Evolutionary conservation across 768 basidiomycete species (phyloP), one percentile per base, ranked within the genome.

Genomic region (Sporobolomyces pararoseus): DNA sequence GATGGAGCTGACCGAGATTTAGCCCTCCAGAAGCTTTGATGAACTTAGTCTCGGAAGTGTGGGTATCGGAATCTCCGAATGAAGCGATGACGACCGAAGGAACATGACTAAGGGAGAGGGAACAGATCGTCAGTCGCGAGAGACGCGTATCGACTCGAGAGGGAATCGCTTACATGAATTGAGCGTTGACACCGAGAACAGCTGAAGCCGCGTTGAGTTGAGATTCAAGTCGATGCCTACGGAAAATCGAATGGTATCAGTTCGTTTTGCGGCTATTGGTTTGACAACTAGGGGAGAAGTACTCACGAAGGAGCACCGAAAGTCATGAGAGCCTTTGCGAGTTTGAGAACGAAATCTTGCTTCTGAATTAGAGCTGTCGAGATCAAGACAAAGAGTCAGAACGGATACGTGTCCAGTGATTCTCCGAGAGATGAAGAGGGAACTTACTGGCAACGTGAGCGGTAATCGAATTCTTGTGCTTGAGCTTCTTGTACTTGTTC

Each of bases 171-270:
- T 7, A 68, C 67, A 95, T 88, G 78, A 93, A 94, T 78, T 94
- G 90, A 52, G 91, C 90, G 78, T 91, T 87, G 63, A 96, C 86
- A 76, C 93, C 91, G 23, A 97, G 86, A 61, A 93, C 91, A 21
- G 87, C 84, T 0, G 93, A 90, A 12, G 90, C 90, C 14, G 92
- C 89, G 37, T 88, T 83, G 46, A 97, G 86, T 78, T 96, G 93
- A 3, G 91, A 88, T 80, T 95, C 92, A 68, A 97, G 89, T 37
- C 94, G 86, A 80, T 97, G 94, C n/a, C 81, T 81, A 0, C 80
- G n/a, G 80, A 23, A 61, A 44, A 1, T 4, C 31, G 29, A 52
- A 12, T 42, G 17, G 39, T 9, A 17, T 9, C 17, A 9, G 39
- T 42, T 17, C 9, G 39, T 12, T n/a, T 4, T 13, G 49, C 35